Evolutionary conservation across 2,329 filamentous ascomycete genomes (phyloP).

Genomic region (Penicillium sp.): DNA sequence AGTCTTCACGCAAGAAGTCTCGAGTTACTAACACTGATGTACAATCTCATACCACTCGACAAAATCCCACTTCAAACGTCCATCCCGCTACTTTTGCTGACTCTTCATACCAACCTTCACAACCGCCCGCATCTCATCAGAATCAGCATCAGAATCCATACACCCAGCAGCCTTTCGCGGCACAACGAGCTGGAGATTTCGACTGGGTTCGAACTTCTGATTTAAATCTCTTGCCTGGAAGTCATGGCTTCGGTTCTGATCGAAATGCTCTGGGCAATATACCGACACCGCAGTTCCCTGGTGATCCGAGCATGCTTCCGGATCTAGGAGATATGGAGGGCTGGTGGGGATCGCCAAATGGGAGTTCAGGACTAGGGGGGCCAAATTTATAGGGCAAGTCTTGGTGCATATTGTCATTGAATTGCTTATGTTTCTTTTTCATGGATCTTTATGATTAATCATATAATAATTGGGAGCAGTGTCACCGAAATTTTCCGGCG

Average conservation of each 20-base stretch:
- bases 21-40: slow-evolving; percentile 12
- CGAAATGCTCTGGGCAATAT: slow-evolving; percentile 4
- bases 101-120: slow-evolving; percentile 2
- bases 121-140: slow-evolving; percentile 4
- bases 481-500: neutral
- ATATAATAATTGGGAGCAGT: neutral
- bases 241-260: slow-evolving; percentile 10
- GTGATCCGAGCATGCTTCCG: slow-evolving; percentile 19
- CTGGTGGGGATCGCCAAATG: slow-evolving; percentile 33
- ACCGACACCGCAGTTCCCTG: slow-evolving; percentile 11
- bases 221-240: slow-evolving; percentile 25
- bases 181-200: slow-evolving; percentile 22
- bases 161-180: slow-evolving; percentile 12
- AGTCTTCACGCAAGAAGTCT: slow-evolving; percentile 26
- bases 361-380: slow-evolving; percentile 9
- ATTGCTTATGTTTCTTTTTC: neutral
- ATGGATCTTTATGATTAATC: neutral
- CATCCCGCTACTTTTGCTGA: slow-evolving; percentile 1
- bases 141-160: neutral
- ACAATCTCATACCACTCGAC: neutral
- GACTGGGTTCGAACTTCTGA: slow-evolving; percentile 33
- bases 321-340: slow-evolving; percentile 30
- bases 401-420: neutral
- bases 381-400: slow-evolving; percentile 14
- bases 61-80: neutral